Evolutionary conservation across 179 eudicot species (phyloP).

Genomic region (Pouteria campechiana): DNA sequence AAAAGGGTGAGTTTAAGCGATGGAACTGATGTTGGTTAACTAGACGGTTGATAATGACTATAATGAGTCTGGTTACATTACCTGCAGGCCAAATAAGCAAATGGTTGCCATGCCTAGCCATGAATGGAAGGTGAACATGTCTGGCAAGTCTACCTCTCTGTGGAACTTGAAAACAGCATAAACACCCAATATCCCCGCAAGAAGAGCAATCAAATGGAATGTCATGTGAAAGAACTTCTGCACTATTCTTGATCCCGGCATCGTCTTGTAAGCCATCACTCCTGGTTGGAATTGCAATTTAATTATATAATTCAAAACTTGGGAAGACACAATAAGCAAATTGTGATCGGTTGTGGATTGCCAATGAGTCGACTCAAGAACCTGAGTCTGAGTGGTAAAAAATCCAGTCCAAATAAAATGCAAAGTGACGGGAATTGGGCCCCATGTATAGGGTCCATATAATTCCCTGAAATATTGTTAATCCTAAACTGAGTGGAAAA

Average conservation of each 20-base stretch:
- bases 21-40: too few species aligned
- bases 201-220: constrained; percentile 32
- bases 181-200: constrained; percentile 31
- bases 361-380: too few species aligned
- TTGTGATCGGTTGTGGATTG: too few species aligned
- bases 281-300: constrained; percentile 13
- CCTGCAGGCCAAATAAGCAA: constrained; percentile 43
- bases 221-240: constrained; percentile 30
- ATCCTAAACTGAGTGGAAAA: too few species aligned
- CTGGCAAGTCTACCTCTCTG: constrained; percentile 10
- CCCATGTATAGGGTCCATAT: too few species aligned
- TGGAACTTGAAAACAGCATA: constrained; percentile 49
- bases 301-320: not conserved
- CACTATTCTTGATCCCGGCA: constrained; percentile 19
- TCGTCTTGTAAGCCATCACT: constrained; percentile 37
- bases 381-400: too few species aligned
- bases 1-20: too few species aligned
- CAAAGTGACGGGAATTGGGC: too few species aligned
- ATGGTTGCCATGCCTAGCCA: constrained; percentile 54
- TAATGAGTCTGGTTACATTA: too few species aligned
- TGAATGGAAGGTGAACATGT: constrained; percentile 43
- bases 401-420: too few species aligned
- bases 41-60: too few species aligned
- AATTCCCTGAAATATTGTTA: too few species aligned
- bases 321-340: not conserved